phyloP scores from a whole-genome alignment of 768 basidiomycete species.

The Russula sp. region DNA sequence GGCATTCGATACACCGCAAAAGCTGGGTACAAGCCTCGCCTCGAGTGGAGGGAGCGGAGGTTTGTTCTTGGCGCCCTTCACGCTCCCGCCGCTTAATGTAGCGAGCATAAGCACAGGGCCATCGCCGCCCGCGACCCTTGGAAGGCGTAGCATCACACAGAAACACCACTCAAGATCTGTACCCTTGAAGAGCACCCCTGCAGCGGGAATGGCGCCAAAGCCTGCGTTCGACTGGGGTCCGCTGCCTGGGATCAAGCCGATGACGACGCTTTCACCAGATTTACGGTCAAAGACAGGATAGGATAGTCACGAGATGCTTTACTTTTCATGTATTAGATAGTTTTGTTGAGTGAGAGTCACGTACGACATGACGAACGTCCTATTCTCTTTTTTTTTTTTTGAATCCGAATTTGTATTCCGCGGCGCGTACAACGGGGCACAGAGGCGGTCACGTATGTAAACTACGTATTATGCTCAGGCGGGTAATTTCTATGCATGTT shows the following conservation, averaged over 20 bases:
- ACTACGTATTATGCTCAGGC: too few relatives aligned
- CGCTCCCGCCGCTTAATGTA: conserved; percentile 5
- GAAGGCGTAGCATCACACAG: conserved; percentile 3
- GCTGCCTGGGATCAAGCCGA: conserved; percentile 35
- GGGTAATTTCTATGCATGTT: too few relatives aligned
- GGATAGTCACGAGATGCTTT: neutral
- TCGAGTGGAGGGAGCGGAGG: neutral
- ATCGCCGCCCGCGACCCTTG: conserved; percentile 11
- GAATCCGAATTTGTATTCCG: too few relatives aligned
- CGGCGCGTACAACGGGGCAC: too few relatives aligned
- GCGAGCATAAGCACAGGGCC: neutral
- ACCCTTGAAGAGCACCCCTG: conserved; percentile 28
- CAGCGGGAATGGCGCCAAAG: conserved; percentile 13
- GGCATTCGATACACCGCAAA: conserved; percentile 18
- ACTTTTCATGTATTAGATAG: neutral
- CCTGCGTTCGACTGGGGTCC: conserved; percentile 56
- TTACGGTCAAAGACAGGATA: conserved; percentile 15
- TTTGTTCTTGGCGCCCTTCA: conserved; percentile 5
- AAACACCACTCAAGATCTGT: conserved; percentile 37
- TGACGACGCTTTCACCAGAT: conserved; percentile 20
- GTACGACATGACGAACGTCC: neutral
- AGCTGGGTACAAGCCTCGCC: conserved; percentile 1
- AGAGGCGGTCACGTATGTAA: too few relatives aligned
- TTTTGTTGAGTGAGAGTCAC: neutral
- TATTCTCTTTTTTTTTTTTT: too few relatives aligned